Base-by-base conservation (phyloP, 2,329 filamentous ascomycete species). In the Fusarium continuum region DNA sequence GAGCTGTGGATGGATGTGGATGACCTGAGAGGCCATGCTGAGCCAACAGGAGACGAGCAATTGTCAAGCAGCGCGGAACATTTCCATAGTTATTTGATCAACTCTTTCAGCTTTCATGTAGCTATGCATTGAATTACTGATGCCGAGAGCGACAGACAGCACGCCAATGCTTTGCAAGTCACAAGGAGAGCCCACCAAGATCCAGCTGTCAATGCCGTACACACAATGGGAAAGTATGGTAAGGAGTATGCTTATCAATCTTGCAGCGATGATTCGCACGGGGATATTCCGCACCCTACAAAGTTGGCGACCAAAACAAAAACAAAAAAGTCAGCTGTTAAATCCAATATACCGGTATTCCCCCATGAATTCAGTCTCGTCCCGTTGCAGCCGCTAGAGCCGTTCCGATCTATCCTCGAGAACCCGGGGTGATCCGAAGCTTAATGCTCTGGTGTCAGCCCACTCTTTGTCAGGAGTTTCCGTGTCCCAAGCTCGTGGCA, bases 401-500 rank as follows among this genome's bases (percentile, higher is more conserved):
- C 39, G 65, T 65, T 61, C 68, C 68, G 68, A 55, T 29, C 23
- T 41, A 57, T 70, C 47, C 52, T 66, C 48, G 49, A 50, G 36
- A 38, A 59, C 64, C 64, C 64, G 68, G 65, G 44, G 65, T 67
- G 48, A 51, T 60, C 66, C 68, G 69, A 67, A 55, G 41, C 26
- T 52, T 58, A 25, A 44, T 55, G 26, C 25, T 31, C 14, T 26
- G 9, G 36, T 54, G 52, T 70, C 69, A 71, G 69, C 41, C 67
- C 69, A 71, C 40, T 70, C 13, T 70, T 47, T 70, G 69, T 71
- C 69, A 71, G 23, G 36, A 45, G 46, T 56, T 70, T 45, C n/a
- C n/a, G 11, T 5, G 36, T 31, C 46, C 44, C 40, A 58, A 49
- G 59, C 55, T 43, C 46, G 60, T 65, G 57, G 55, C 56, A 49